Percentiles rank a stretch among this genome's conserved stretches.
Conservation (phyloP, 1,284 basidiomycete genomes). For the Amylostereum areolatum region DNA sequence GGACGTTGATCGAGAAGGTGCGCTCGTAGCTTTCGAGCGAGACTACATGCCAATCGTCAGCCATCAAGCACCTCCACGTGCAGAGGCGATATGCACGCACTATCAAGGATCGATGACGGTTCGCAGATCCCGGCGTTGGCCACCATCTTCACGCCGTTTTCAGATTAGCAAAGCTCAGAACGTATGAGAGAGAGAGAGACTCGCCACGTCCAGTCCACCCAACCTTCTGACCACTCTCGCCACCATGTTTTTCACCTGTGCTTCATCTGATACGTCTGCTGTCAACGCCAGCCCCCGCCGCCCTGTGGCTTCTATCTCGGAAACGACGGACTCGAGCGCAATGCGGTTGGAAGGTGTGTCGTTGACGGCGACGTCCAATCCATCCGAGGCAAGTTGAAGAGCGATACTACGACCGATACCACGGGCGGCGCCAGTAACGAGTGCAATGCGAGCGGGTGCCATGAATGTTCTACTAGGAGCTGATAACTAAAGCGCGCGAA, state of each 20-base stretch:
- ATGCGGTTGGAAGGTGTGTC: slow-evolving; percentile 18
- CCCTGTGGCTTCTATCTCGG: slow-evolving; percentile 14
- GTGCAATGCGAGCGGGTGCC: slow-evolving; percentile 10
- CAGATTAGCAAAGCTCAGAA: slow-evolving; percentile 26
- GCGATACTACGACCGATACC: slow-evolving; percentile 23
- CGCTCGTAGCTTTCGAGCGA: slow-evolving; percentile 8
- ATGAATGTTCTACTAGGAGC: too few relatives aligned
- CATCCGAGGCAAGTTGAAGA: slow-evolving; percentile 20
- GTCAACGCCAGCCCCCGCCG: slow-evolving; percentile 8
- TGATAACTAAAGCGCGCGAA: too few relatives aligned
- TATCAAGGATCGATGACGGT: not conserved
- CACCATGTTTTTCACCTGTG: not conserved
- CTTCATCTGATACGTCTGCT: not conserved
- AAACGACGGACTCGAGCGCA: slow-evolving; percentile 14
- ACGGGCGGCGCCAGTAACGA: slow-evolving; percentile 19
- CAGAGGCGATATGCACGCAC: not conserved
- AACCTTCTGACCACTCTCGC: not conserved
- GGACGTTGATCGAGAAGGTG: slow-evolving; percentile 11
- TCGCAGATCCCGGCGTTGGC: slow-evolving; percentile 8
- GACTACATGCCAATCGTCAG: slow-evolving; percentile 4
- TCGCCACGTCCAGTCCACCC: slow-evolving; percentile 3
- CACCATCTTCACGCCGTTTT: slow-evolving; percentile 15
- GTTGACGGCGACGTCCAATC: slow-evolving; percentile 20
- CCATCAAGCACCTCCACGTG: not conserved
- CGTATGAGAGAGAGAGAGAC: not conserved